Base-by-base conservation (phyloP, 2,329 filamentous ascomycete genomes). In the Ascosphaera pollenicola region DNA sequence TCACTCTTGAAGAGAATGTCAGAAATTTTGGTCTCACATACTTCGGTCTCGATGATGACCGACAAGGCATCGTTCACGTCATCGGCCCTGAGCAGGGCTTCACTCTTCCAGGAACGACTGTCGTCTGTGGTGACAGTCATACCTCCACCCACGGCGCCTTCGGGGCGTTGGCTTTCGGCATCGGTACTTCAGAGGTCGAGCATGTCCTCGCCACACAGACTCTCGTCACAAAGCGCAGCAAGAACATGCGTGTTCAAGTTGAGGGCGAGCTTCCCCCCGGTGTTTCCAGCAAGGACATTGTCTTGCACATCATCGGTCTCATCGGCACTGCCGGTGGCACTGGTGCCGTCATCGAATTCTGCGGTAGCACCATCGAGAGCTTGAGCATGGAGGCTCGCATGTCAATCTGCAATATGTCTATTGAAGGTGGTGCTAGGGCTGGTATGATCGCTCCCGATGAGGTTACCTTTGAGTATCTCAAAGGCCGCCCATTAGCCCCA, bases 321-420 rank as follows among this genome's bases (percentile, higher is more conserved):
- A 93, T 95, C 49, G 89, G 89, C 51, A 95, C 89, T 17, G 89
- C 89, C 44, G 89, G 87, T 57, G 89, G 89, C 49, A 95, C 78
- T 41, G 85, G 87, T 44, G 77, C 79, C 39, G 89, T 95, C 47
- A 94, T 98, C 51, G 89, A 98, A 64, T 98, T 87, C 65, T 93
- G 84, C 54, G 89, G 89, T 43, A 93, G 85, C 39, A 82, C 89
- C 44, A 94, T 98, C 55, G 75, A 83, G 49, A 64, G 62, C 44
- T 67, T 95, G 50, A 92, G 82, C 60, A 93, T 98, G 73, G 89
- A 95, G 61, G 89, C 87, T 35, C 75, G 89, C 48, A 95, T 98
- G 89, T 94, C 85, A 45, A 92, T 98, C 57, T 95, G 89, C 67
- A 98, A 98, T 66, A 95, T 95, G 89, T 84, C 85, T 11, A 94